Evolutionary conservation across 2,329 filamentous ascomycete species (phyloP).

Genomic region (Neocatenulostroma microsporum): DNA sequence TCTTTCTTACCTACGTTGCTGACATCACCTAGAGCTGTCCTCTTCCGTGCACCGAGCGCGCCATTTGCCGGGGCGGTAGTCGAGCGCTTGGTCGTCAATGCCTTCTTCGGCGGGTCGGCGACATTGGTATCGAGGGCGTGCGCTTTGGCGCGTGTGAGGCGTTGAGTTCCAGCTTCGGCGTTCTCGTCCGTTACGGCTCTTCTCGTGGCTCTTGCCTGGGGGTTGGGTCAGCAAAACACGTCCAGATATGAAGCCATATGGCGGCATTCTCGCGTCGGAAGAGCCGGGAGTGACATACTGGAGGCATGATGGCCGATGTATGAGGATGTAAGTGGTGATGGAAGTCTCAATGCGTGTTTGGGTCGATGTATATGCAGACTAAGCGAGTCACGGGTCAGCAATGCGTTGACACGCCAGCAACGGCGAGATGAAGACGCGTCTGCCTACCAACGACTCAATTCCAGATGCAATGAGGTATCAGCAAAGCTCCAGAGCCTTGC

Average conservation of each 20-base stretch:
- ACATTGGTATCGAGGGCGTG: conserved; percentile 54
- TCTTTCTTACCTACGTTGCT: conserved; percentile 88
- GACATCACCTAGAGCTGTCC: conserved; percentile 82
- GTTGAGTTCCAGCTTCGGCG: conserved; percentile 71
- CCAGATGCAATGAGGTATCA: conserved; percentile 12
- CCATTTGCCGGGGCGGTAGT: conserved; percentile 37
- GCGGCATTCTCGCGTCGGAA: conserved; percentile 6
- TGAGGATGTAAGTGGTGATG: conserved; percentile 3
- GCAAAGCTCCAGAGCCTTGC: conserved; percentile 15
- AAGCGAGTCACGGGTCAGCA: conserved; percentile 22
- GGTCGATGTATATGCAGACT: conserved; percentile 6
- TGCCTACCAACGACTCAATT: conserved; percentile 5
- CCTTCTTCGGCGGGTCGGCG: conserved; percentile 53
- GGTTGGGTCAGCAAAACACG: conserved; percentile 35
- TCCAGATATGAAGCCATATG: background rate
- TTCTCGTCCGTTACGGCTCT: conserved; percentile 84
- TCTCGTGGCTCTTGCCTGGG: conserved; percentile 62
- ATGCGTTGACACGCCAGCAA: conserved; percentile 13
- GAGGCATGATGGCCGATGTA: conserved; percentile 28
- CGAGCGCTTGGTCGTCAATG: conserved; percentile 38
- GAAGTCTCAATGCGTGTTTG: background rate
- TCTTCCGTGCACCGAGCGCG: conserved; percentile 50
- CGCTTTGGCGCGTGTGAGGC: conserved; percentile 87
- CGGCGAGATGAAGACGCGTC: conserved; percentile 10
- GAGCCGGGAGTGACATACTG: conserved; percentile 22